Base-by-base conservation (phyloP, 192 early-diverging fungal species). In the Rhizophagus clarus region DNA sequence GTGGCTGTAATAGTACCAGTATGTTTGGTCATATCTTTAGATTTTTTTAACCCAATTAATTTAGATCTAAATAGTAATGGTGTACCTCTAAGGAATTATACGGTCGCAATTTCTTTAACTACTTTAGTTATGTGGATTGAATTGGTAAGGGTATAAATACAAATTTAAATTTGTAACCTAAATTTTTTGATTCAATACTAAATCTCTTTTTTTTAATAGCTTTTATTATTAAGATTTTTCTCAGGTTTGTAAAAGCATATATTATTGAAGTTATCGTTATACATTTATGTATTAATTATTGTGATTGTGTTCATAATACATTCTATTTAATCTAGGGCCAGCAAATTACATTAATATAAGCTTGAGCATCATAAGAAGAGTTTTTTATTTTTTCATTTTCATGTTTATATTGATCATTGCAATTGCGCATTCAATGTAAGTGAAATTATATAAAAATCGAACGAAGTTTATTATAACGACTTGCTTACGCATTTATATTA, bases 301-400 rank as follows among this genome's bases (percentile, higher is more conserved):
- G 5, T 22, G 12, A 61, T 22, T 66, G 29, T 12, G 29, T 26
- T n/a, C 7, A 61, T 29, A 63, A 63, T 24, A 63, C 2, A n/a
- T n/a, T n/a, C n/a, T n/a, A n/a, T 63, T 9, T 34, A 7, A 5
- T 31, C 17, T 71, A 71, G 69, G 69, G 11, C 17, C 69, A 14
- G 69, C 22, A 71, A 71, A 37, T 71, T 71, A 71, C 42, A 71
- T 71, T 45, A 42, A 71, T 45, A 71, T 71, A 22, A 45, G 37
- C 12, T 10, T 71, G 8, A 71, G 40, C 20, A 71, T 71, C 20
- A 42, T 71, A 37, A 71, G 22, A 26, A 71, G 42, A 2, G 37
- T 71, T 10, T 71, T 34, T 34, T 37, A 34, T 26, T 71, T 71
- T 42, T 24, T 71, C 22, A 22, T 37, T 12, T 71, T 71, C 37